Evolutionary conservation across 257 asterid genomes (phyloP).

Genomic region (Solanum appendiculatum): DNA sequence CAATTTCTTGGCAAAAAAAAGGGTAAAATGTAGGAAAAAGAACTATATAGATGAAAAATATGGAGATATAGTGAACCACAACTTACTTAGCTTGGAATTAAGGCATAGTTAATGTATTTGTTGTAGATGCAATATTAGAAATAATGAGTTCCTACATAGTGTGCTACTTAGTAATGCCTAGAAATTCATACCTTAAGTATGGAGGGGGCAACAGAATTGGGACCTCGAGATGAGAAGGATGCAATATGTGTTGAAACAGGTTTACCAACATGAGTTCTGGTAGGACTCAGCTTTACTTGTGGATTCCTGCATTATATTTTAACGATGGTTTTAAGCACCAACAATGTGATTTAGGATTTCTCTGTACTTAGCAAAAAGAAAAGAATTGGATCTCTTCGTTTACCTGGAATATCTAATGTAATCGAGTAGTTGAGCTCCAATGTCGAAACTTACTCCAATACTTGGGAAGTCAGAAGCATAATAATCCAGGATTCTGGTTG

Average conservation of each 20-base stretch:
- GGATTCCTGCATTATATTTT: slow-evolving; percentile 14
- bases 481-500: not conserved
- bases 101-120: not conserved
- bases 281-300: slow-evolving; percentile 11
- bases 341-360: not conserved
- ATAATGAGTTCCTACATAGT: not conserved
- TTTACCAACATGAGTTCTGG: slow-evolving; percentile 21
- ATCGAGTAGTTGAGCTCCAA: slow-evolving; percentile 19
- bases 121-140: not conserved
- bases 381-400: not conserved
- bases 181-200: slow-evolving; percentile 18
- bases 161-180: not conserved
- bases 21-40: not conserved
- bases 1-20: too few species aligned
- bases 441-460: slow-evolving; percentile 6
- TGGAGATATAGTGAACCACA: not conserved
- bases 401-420: slow-evolving; percentile 27
- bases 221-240: slow-evolving; percentile 32
- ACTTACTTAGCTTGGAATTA: too few species aligned
- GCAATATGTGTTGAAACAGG: slow-evolving; percentile 17
- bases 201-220: slow-evolving; percentile 26
- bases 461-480: slow-evolving; percentile 4
- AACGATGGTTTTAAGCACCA: not conserved
- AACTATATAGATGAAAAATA: not conserved
- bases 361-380: not conserved